Conservation (phyloP, 1,284 basidiomycete genomes). For the Ustilago vetiveriae region DNA sequence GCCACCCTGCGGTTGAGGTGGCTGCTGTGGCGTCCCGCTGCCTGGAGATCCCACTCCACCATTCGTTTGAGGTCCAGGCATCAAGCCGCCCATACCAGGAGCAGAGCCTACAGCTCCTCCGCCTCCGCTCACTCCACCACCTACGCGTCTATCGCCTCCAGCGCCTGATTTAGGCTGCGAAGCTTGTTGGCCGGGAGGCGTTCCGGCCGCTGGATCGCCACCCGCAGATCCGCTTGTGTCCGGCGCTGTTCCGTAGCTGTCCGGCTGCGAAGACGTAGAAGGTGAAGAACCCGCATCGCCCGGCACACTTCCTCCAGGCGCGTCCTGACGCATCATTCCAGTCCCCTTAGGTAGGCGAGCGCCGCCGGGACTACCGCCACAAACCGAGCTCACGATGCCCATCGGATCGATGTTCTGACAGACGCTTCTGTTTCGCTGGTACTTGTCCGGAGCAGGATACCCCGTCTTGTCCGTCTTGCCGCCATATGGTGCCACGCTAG, state of each 20-base stretch:
- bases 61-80: too few relatives aligned
- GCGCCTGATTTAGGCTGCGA: too few relatives aligned
- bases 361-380: constrained; percentile 22
- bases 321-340: constrained; percentile 17
- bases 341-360: constrained; percentile 15
- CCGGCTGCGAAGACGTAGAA: not conserved
- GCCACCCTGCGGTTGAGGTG: too few relatives aligned
- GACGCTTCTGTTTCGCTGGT: constrained; percentile 29
- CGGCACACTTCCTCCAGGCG: constrained; percentile 6
- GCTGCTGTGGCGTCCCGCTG: too few relatives aligned
- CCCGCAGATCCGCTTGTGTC: not conserved
- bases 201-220: not conserved
- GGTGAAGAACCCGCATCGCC: not conserved
- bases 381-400: constrained; percentile 26
- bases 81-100: too few relatives aligned
- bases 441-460: constrained; percentile 25
- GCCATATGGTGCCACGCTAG: constrained; percentile 2
- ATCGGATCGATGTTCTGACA: constrained; percentile 38
- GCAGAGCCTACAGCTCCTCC: too few relatives aligned
- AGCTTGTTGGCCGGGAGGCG: not conserved
- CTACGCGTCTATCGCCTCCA: too few relatives aligned
- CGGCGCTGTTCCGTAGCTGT: not conserved
- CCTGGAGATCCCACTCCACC: too few relatives aligned
- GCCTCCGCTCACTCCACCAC: too few relatives aligned
- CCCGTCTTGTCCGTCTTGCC: constrained; percentile 32